Percentiles rank a stretch among this genome's conserved stretches.
These are phyloP conservation scores for Sclerotinia borealis DNA, from an alignment of 2,329 filamentous ascomycete species.

Conservation along the genomic window DNA sequence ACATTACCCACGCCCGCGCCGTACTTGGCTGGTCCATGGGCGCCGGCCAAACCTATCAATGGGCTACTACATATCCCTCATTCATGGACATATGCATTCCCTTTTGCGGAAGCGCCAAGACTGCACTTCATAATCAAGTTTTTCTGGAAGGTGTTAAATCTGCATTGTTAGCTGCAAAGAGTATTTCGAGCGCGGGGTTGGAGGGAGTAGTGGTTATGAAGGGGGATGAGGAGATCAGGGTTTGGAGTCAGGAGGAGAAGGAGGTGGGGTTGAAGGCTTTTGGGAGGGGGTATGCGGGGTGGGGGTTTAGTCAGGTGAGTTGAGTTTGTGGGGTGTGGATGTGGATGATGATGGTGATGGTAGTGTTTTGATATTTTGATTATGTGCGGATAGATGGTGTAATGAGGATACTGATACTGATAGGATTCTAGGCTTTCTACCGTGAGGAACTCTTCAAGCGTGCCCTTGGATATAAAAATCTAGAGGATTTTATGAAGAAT, in stretches of 20 bases:
- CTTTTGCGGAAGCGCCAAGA: constrained; percentile 61
- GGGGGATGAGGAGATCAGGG: constrained; percentile 36
- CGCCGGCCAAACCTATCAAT: constrained; percentile 59
- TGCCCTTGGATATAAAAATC: constrained; percentile 55
- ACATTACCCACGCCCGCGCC: constrained; percentile 52
- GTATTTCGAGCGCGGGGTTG: constrained; percentile 45
- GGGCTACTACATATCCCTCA: constrained; percentile 44
- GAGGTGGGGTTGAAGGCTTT: constrained; percentile 61
- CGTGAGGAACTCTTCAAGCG: constrained; percentile 62
- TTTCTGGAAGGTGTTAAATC: constrained; percentile 61
- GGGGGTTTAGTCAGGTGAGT: constrained; percentile 64
- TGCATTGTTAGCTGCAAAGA: constrained; percentile 52
- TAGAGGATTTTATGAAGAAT: constrained; percentile 67
- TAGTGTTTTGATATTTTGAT: too few species aligned
- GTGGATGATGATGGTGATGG: too few species aligned
- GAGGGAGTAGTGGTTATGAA: constrained; percentile 37
- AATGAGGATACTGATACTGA: background rate
- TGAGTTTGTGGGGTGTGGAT: background rate
- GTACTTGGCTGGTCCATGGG: constrained; percentile 70
- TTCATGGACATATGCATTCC: constrained; percentile 61
- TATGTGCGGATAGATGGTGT: too few species aligned
- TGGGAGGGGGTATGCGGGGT: constrained; percentile 70
- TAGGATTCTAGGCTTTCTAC: constrained; percentile 64
- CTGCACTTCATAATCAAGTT: constrained; percentile 60
- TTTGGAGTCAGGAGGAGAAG: constrained; percentile 49